Evolutionary conservation across 2,329 filamentous ascomycete species (phyloP), one percentile per base, ranked within the genome.

Genomic region (Fusarium nisikadoi): DNA sequence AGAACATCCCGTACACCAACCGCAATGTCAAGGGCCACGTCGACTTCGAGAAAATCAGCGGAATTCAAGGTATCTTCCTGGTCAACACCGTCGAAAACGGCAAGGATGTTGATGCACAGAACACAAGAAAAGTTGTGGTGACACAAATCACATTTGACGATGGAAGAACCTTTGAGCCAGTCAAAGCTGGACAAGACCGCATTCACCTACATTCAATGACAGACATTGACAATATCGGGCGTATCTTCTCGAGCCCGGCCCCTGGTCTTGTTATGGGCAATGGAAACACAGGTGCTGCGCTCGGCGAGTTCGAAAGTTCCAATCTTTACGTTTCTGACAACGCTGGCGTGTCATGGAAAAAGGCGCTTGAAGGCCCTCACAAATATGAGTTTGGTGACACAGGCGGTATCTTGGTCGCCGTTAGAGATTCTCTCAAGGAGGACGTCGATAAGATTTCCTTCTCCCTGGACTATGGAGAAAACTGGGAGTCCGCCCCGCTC

Each of bases 321-420:
- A 90, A 93, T 79, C 88, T 97, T 2, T 98, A 91, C 78, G 90
- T 98, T 31, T 99, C 96, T 1, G 93, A 97, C 78, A 91, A 98
- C 81, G 95, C 95, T 25, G 96, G 96, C 43, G 83, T 94, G 67
- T 95, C 91, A 3, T 99, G 97, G 96, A 89, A 86, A 41, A 85
- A 91, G 78, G 89, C 91, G 1, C 86, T 93, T 9, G 86, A 94
- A 20, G 93, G 94, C 25, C 93, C 95, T 17, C 94, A 98, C 83
- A 96, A 97, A 80, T 99, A 97, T 81, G 95, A 98, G 78, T 97
- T 98, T 80, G 96, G 96, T 58, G 95, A 98, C 76, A 92, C 97
- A 73, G 96, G 96, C 3, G 94, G 94, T 20, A 89, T 99, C 25
- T 85, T 99, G 35, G 87, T 98, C 35, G 96, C 96, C 8, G 86